Evolutionary conservation across 768 basidiomycete genomes (phyloP), one percentile per base, ranked within the genome.

Genomic region (Cystofilobasidium bisporidii): DNA sequence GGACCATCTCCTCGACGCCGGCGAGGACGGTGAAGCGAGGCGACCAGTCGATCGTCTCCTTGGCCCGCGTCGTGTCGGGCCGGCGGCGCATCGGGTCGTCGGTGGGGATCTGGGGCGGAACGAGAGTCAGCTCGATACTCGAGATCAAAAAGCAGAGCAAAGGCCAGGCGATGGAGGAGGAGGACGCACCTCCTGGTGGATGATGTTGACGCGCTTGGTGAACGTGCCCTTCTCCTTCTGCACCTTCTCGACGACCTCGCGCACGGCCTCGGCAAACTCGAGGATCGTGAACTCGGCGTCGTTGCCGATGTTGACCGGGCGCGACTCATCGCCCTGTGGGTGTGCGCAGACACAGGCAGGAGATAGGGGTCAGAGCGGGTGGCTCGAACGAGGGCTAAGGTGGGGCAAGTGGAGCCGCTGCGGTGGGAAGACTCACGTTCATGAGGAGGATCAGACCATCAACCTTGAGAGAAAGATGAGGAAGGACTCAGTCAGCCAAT

Each of bases 221-320:
- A 75, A 73, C 69, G 73, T 72, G 63, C 76, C 76, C 70, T 77
- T 73, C 70, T 91, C 87, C 71, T 83, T 82, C 78, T 97, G 89
- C 20, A 99, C 90, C 79, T 89, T 87, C 78, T 88, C 87, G 56
- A 98, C 96, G 67, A 91, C 86, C 60, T 93, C 88, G 64, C 91
- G 84, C 64, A 99, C 91, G 69, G 91, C 83, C 75, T 87, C 84
- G 14, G 96, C 96, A 77, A 98, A 98, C 70, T 94, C 87, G 60
- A 86, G 85, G 73, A 99, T 94, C 53, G 89, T 91, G 78, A 92
- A 96, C 81, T 99, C 96, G 77, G 97, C 91, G 61, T 86, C 80
- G 73, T 91, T 92, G 67, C 96, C 96, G 72, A 99, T 86, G 83
- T 99, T 99, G 77, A 94, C 90, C 1, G 96, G 96, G 40, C 90